phyloP scores from a whole-genome alignment of 139 green algal genomes.

The Desmodesmus armatus region DNA sequence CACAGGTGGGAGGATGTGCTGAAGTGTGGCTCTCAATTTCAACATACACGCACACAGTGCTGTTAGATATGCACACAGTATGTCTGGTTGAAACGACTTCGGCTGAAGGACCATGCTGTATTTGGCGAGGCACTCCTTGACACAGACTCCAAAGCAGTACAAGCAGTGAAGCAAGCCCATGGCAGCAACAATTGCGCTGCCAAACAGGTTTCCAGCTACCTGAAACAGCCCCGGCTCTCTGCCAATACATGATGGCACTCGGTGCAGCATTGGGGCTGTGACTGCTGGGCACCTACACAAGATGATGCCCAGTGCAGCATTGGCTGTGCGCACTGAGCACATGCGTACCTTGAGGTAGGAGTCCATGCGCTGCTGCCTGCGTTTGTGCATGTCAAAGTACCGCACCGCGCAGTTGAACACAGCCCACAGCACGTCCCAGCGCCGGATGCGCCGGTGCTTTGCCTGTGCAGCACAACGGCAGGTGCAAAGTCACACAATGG shows the following conservation, averaged over 20 bases:
- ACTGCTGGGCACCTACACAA: too few species aligned
- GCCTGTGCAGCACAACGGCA: slow-evolving; percentile 35
- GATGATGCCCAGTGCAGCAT: too few species aligned
- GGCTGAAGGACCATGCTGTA: too few species aligned
- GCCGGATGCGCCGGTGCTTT: slow-evolving; percentile 66
- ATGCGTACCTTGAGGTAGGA: too few species aligned
- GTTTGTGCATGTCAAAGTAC: slow-evolving; percentile 27
- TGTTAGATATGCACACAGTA: background rate
- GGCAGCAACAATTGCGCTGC: too few species aligned
- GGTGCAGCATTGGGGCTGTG: too few species aligned
- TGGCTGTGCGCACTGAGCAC: background rate
- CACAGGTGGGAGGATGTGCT: background rate
- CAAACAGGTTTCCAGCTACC: too few species aligned
- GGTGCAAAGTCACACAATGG: background rate
- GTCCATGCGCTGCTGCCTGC: background rate
- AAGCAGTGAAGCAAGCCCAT: too few species aligned
- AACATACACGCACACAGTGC: background rate
- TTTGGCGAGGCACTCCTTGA: too few species aligned
- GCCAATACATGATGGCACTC: too few species aligned
- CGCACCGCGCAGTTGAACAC: slow-evolving; percentile 52
- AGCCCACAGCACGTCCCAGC: slow-evolving; percentile 81
- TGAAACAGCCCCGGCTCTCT: too few species aligned
- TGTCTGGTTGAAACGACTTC: background rate
- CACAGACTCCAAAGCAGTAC: too few species aligned
- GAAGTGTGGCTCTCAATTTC: background rate